Base-by-base conservation (phyloP, 257 asterid species). In the Leonotis leonurus region DNA sequence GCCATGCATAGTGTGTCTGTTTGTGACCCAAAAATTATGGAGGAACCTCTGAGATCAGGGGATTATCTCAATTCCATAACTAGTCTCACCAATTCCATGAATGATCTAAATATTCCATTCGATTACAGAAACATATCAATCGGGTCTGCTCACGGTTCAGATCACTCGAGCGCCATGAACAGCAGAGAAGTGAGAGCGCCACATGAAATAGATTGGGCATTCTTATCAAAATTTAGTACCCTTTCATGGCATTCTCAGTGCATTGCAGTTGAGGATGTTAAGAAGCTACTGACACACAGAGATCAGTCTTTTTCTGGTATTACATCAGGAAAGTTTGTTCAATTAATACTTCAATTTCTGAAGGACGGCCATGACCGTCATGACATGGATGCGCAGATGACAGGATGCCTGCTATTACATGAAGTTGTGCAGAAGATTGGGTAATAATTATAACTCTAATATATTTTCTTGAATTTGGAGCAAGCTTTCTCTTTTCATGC, bases 191-290 rank as follows among this genome's bases (percentile, higher is more conserved):
- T 53, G 60, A 62, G 59, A 26, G 37, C 66, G n/a, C n/a, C n/a
- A 0, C 62, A 32, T 63, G 82, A 74, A 53, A 50, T 60, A 26
- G 81, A 77, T 67, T 21, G 58, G 79, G 77, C 62, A 33, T 56
- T 64, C 55, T 40, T 78, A 14, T 64, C 74, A 26, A 73, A 73
- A 30, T 77, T 85, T 49, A 81, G 79, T 61, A 60, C 76, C 26
- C 87, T 85, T 55, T 75, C 97, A 7, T 86, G 95, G 97, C 86
- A 84, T 64, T 73, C 83, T 65, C 81, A 63, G 74, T 67, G 86
- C 79, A 72, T 14, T 40, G 78, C 74, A 18, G 78, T 92, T 52
- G 81, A 77, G 64, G 78, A 72, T 64, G 69, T 85, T 12, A 71
- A 43, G 68, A 75, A 50, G 70, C 57, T 72, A 36, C 69, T 82